phyloP scores from a whole-genome alignment of 1,284 basidiomycete species.

The Melampsora occidentalis region DNA sequence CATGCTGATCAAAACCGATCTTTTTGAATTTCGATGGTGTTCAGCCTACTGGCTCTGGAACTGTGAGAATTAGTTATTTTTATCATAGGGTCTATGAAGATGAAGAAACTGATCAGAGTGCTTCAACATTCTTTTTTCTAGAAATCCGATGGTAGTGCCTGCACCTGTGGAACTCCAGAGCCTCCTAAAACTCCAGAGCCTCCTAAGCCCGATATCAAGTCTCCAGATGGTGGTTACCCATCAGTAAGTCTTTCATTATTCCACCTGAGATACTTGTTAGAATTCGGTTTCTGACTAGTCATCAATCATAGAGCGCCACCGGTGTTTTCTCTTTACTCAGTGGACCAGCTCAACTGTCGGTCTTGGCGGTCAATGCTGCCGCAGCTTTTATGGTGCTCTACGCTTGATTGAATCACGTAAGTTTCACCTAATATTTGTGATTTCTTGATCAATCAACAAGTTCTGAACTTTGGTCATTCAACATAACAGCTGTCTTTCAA shows the following conservation, averaged over 20 bases:
- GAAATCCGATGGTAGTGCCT: not conserved
- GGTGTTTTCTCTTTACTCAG: not conserved
- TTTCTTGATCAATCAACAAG: too few species aligned
- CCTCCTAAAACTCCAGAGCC: not conserved
- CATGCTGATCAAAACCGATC: too few species aligned
- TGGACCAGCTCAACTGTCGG: not conserved
- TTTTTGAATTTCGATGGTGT: too few species aligned
- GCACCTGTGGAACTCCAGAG: not conserved
- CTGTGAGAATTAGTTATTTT: too few species aligned
- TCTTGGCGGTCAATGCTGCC: not conserved
- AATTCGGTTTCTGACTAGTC: too few species aligned
- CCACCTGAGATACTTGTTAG: too few species aligned
- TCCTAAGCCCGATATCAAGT: not conserved
- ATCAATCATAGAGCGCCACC: not conserved
- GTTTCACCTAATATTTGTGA: not conserved
- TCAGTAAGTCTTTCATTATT: not conserved
- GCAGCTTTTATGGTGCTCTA: conserved; percentile 4
- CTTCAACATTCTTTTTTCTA: too few species aligned
- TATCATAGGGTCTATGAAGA: too few species aligned
- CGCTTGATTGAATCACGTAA: conserved; percentile 4
- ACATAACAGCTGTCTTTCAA: too few species aligned
- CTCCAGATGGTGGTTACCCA: not conserved
- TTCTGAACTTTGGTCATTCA: too few species aligned
- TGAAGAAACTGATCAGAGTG: too few species aligned
- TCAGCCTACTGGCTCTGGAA: too few species aligned